These are phyloP conservation scores for Fusarium penzigii DNA, from an alignment of 2,329 filamentous ascomycete species.

Conservation along the genomic window DNA sequence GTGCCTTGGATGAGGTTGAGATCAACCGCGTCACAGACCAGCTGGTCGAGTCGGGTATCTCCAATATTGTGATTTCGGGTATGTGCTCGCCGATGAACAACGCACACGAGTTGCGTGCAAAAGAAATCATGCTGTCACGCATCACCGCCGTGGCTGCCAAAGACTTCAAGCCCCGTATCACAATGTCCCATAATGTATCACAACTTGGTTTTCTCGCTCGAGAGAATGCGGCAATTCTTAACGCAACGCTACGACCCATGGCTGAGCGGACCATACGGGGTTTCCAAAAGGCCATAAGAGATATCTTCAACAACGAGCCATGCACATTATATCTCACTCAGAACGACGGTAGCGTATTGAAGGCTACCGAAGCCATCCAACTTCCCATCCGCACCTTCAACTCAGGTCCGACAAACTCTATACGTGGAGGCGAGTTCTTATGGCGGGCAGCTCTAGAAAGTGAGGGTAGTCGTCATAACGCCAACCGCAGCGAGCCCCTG, in stretches of 20 bases:
- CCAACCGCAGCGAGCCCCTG: slow-evolving; percentile 5
- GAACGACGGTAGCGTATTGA: slow-evolving; percentile 51
- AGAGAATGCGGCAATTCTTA: slow-evolving; percentile 56
- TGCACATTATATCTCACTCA: slow-evolving; percentile 49
- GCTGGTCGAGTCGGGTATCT: background rate
- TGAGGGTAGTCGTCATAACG: background rate
- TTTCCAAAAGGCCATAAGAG: slow-evolving; percentile 45
- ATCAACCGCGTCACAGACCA: slow-evolving; percentile 5
- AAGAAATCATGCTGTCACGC: slow-evolving; percentile 30
- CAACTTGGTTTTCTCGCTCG: slow-evolving; percentile 46
- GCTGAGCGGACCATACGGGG: slow-evolving; percentile 47
- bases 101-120: slow-evolving; percentile 44
- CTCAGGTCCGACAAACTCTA: slow-evolving; percentile 51
- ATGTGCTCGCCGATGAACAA: slow-evolving; percentile 61
- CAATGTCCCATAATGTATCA: slow-evolving; percentile 33
- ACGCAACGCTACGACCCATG: slow-evolving; percentile 50
- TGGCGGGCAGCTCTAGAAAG: slow-evolving; percentile 37
- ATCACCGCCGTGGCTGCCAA: no score
- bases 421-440: slow-evolving; percentile 51
- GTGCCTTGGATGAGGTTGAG: slow-evolving; percentile 11
- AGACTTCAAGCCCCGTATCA: background rate
- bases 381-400: slow-evolving; percentile 51
- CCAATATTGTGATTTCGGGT: slow-evolving; percentile 54
- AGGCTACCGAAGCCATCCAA: slow-evolving; percentile 41
- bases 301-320: slow-evolving; percentile 36